phyloP scores from a whole-genome alignment of 2,329 filamentous ascomycete species.

The Sarocladium brachiariae region DNA sequence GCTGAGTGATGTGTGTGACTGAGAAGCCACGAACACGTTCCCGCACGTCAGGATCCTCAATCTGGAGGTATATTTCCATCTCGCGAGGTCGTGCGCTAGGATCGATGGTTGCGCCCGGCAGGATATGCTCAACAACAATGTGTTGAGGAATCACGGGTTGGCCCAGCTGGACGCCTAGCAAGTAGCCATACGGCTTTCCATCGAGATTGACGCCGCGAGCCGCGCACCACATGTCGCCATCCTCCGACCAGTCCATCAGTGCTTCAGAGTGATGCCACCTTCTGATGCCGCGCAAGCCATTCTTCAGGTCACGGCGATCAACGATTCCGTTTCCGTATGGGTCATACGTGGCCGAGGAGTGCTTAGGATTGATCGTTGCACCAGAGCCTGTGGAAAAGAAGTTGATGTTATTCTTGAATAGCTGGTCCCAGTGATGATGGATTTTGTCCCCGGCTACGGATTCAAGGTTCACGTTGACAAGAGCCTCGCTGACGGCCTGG shows the following conservation, averaged over 20 bases:
- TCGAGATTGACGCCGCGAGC: conserved; percentile 33
- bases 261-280: conserved; percentile 30
- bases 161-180: conserved; percentile 57
- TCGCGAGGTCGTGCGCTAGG: conserved; percentile 56
- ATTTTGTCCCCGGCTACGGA: conserved; percentile 41
- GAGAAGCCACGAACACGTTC: conserved; percentile 37
- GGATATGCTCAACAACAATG: conserved; percentile 66
- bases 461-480: conserved; percentile 39
- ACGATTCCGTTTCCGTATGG: conserved; percentile 16
- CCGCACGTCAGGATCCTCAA: conserved; percentile 38
- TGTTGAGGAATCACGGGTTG: conserved; percentile 57
- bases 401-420: conserved; percentile 57
- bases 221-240: conserved; percentile 85
- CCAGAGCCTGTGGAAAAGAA: conserved; percentile 63
- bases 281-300: background rate
- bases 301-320: background rate
- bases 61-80: conserved; percentile 63
- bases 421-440: conserved; percentile 32
- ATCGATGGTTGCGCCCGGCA: conserved; percentile 52
- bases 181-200: conserved; percentile 45
- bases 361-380: conserved; percentile 52
- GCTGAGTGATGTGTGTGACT: conserved; percentile 27
- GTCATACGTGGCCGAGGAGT: conserved; percentile 54
- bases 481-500: conserved; percentile 33
- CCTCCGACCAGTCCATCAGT: conserved; percentile 64